These are phyloP conservation scores for Emmonsiellopsis sp. DNA, from an alignment of 2,329 filamentous ascomycete species.

Conservation along the genomic window DNA sequence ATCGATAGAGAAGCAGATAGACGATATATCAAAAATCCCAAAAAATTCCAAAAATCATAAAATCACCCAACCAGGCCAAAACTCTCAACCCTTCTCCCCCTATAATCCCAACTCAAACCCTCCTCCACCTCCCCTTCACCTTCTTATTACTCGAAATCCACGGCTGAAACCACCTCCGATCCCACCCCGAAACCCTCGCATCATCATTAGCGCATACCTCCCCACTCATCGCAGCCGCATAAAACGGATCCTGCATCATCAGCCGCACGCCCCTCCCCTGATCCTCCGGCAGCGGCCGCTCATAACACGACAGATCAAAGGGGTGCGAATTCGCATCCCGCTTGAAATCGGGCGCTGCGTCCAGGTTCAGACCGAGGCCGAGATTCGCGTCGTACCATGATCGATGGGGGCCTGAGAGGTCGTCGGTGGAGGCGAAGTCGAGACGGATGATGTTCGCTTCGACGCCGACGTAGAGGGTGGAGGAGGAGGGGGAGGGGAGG, in stretches of 20 bases:
- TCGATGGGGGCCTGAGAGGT: conserved; percentile 22
- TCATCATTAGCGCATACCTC: conserved; percentile 15
- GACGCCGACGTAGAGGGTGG: conserved; percentile 38
- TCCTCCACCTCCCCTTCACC: conserved; percentile 23
- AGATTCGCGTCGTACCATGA: conserved; percentile 28
- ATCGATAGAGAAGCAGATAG: too few relatives aligned
- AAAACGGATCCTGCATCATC: conserved; percentile 26
- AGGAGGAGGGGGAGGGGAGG: conserved; percentile 35
- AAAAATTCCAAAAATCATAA: neutral
- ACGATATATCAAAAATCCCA: neutral
- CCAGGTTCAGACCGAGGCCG: conserved; percentile 15
- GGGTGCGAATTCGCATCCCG: conserved; percentile 13
- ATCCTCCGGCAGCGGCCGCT: conserved; percentile 29
- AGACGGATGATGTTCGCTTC: conserved; percentile 34
- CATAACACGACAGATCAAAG: conserved; percentile 35
- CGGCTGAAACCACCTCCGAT: conserved; percentile 26
- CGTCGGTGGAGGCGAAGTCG: conserved; percentile 37
- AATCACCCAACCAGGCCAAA: neutral
- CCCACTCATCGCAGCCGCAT: conserved; percentile 12
- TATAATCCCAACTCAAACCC: conserved; percentile 1
- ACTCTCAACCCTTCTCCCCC: neutral
- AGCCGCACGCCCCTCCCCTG: conserved; percentile 24
- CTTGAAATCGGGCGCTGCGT: conserved; percentile 4
- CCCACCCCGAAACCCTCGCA: conserved; percentile 24
- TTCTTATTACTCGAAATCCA: conserved; percentile 16